Base-by-base conservation (phyloP, 805 yeast species). In the Candida peoriensis region DNA sequence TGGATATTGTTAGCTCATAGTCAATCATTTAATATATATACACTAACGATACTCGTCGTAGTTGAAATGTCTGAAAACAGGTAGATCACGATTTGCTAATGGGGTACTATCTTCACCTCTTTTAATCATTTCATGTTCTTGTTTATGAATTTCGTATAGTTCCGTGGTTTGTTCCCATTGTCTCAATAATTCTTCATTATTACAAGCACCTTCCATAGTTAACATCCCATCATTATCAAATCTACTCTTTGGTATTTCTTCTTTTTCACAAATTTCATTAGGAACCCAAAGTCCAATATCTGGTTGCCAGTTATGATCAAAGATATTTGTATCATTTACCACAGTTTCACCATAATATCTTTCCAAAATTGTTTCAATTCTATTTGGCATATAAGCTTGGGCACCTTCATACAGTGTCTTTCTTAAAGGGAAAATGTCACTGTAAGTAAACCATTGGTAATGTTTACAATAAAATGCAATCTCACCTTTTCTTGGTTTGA, bases 241-340 rank as follows among this genome's bases (percentile, higher is more conserved):
- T 43, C 51, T 52, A 11, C 36, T 27, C 16, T 46, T 49, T n/a
- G 70, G 70, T 6, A 49, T 36, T 2, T 6, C 5, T 1, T 55
- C 34, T 6, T 37, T 30, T 24, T 50, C 46, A 48, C 75, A 70
- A 8, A 63, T 43, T 17, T 54, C 47, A 43, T 69, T 66, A 5
- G 70, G 63, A 4, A 71, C 72, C 76, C 76, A 71, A 21, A 70
- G 43, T 16, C 57, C 54, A 33, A 70, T 56, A 37, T 68, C 72
- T n/a, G 44, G 35, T 40, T 66, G 71, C 46, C 57, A 69, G 33
- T 64, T 62, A 42, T 64, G 61, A 28, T 55, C 47, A 18, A 19
- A 19, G 20, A 34, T 37, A 23, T 41, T 30, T 5, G 15, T 20
- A 24, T 38, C 39, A 6, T 18, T 16, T 15, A 41, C 26, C 14